Base-by-base conservation (phyloP, 139 green algal genomes). In the Auxenochlorella pyrenoidosa region DNA sequence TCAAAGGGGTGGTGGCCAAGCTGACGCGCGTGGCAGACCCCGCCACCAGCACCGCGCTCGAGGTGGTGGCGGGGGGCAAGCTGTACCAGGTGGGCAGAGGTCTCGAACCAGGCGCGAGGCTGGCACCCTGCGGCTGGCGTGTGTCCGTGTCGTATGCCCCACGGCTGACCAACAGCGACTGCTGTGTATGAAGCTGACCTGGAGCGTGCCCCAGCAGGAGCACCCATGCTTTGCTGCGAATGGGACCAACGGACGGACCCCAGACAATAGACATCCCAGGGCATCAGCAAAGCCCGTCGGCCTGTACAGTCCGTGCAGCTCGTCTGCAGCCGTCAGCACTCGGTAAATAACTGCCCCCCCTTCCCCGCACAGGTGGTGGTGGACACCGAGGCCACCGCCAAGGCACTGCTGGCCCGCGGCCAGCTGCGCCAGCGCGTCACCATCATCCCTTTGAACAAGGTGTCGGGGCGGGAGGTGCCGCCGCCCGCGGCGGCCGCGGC, bases 371-470 rank as follows among this genome's bases (percentile, higher is more conserved):
- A 78, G 72, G 95, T 98, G n/a, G 92, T 96, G 26, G 93, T 96
- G 32, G 94, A 97, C 73, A 89, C n/a, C 34, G 90, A 92, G 70
- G 34, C 79, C n/a, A 99, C 95, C 0, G 97, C 94, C 82, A 98
- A 99, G 90, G 90, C 94, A 72, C 92, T 99, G 66, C 92, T 99
- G 77, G 90, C 95, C 34, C 92, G 93, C 24, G 97, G 96, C 3
- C 84, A 94, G 82, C 94, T 99, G 34, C 87, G 89, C 21, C 94
- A 95, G 78, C 92, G 97, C 18, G 96, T 99, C 28, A 99, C 98
- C 47, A 96, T 99, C 92, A 97, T 99, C 75, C 98, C 98, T 0
- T 94, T 99, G 22, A 97, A 99, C 95, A 98, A 99, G 93, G 97
- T 97, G 75, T 51, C 43, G 3, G 60, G 26, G 24, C 60, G 85